Evolutionary conservation across 768 basidiomycete species (phyloP).

Genomic region (Hydnum rufescens): DNA sequence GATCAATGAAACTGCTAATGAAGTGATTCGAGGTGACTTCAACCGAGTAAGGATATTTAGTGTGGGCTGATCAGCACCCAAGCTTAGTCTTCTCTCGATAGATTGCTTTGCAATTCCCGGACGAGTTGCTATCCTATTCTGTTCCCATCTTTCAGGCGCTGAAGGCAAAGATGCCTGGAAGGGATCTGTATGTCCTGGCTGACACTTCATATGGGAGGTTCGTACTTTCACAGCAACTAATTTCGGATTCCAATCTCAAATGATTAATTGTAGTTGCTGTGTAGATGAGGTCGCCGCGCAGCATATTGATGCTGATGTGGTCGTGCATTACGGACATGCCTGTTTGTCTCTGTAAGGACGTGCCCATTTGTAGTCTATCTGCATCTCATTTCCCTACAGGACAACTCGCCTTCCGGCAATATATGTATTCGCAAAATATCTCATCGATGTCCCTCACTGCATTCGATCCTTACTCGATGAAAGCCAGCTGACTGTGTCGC

Average conservation of each 20-base stretch:
- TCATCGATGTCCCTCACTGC: constrained; percentile 36
- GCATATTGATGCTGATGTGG: constrained; percentile 76
- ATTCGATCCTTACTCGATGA: constrained; percentile 23
- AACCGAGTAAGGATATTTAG: not conserved
- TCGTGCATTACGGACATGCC: constrained; percentile 93
- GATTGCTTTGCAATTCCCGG: constrained; percentile 90
- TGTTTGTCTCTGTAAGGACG: constrained; percentile 70
- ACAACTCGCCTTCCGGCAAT: constrained; percentile 75
- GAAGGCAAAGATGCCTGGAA: constrained; percentile 26
- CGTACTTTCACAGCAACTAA: not conserved
- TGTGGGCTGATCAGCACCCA: not conserved
- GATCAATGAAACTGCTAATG: not conserved
- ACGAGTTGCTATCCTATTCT: constrained; percentile 72
- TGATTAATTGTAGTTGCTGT: constrained; percentile 47
- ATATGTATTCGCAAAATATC: constrained; percentile 71
- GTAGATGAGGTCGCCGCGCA: constrained; percentile 92
- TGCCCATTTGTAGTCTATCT: not conserved
- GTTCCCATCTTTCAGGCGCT: constrained; percentile 63
- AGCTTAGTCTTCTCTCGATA: constrained; percentile 14
- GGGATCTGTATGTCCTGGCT: constrained; percentile 76
- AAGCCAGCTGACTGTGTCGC: not conserved
- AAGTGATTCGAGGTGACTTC: not conserved
- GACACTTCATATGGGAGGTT: constrained; percentile 97
- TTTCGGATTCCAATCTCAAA: not conserved
- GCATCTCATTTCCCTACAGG: constrained; percentile 23